phyloP scores from a whole-genome alignment of 192 early-diverging fungal species.

The Neocallimastix lanati region DNA sequence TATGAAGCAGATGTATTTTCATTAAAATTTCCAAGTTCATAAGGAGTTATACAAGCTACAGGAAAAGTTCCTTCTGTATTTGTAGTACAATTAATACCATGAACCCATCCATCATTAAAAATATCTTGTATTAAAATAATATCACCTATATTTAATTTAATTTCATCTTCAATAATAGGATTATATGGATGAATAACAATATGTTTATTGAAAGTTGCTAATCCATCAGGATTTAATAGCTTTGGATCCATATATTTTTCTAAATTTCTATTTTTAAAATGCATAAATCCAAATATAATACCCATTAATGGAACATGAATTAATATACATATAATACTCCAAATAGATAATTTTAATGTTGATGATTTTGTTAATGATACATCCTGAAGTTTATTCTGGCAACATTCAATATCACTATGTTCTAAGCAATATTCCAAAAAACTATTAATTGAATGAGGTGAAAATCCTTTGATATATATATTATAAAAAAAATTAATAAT shows the following conservation, averaged over 20 bases:
- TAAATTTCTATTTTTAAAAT: not conserved
- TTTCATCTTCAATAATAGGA: constrained; percentile 2
- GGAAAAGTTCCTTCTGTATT: constrained; percentile 1
- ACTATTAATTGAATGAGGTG: not conserved
- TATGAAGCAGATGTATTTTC: not conserved
- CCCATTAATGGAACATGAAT: not conserved
- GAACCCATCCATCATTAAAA: constrained; percentile 4
- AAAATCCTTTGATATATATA: not conserved
- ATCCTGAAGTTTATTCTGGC: not conserved
- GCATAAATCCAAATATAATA: not conserved
- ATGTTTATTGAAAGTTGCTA: not conserved
- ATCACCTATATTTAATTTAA: not conserved
- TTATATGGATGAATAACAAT: constrained; percentile 2
- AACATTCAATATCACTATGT: not conserved
- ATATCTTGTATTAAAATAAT: constrained; percentile 1
- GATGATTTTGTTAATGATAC: not conserved
- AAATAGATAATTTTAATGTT: not conserved
- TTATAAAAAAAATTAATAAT: no score
- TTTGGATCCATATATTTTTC: not conserved
- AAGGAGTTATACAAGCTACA: not conserved
- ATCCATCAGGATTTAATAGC: not conserved
- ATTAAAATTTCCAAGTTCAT: not conserved
- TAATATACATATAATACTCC: not conserved
- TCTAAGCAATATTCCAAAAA: not conserved
- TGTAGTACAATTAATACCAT: constrained; percentile 1